Evolutionary conservation across 208 protist species (phyloP).

Genomic region (Spongospora subterranea): DNA sequence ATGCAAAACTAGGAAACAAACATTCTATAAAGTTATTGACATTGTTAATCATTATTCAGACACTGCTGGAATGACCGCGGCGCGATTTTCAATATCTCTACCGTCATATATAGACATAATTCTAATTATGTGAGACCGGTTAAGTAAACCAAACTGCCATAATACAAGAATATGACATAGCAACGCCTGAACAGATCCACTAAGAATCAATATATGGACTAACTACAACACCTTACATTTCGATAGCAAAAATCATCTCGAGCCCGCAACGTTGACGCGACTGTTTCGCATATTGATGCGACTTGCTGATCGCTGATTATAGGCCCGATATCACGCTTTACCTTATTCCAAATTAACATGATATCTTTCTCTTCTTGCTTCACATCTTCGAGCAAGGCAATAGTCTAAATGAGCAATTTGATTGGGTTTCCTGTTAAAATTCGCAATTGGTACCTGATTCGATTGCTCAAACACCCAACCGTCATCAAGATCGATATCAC

Average conservation of each 20-base stretch:
- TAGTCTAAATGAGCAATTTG: background rate
- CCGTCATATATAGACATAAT: background rate
- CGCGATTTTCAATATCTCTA: too few relatives aligned
- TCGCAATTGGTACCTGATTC: background rate
- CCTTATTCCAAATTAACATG: constrained; percentile 18
- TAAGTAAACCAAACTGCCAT: constrained; percentile 17
- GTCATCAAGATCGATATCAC: constrained; percentile 37
- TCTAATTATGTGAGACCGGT: background rate
- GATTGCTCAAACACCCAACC: background rate
- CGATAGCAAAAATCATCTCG: background rate
- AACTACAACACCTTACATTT: background rate
- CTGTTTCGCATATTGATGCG: background rate
- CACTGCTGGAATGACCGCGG: too few relatives aligned
- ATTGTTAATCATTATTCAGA: too few relatives aligned
- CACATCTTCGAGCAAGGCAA: constrained; percentile 26
- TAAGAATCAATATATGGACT: background rate
- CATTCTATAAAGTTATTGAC: too few relatives aligned
- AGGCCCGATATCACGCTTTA: background rate
- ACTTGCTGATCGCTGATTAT: background rate
- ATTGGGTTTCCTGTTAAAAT: background rate
- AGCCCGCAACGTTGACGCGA: background rate
- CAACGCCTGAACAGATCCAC: background rate
- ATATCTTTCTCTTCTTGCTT: background rate
- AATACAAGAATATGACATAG: background rate
- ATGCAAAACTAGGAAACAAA: too few relatives aligned